These are phyloP conservation scores for Trypanosoma congolense DNA, from an alignment of 208 protist species.

Conservation along the genomic window DNA sequence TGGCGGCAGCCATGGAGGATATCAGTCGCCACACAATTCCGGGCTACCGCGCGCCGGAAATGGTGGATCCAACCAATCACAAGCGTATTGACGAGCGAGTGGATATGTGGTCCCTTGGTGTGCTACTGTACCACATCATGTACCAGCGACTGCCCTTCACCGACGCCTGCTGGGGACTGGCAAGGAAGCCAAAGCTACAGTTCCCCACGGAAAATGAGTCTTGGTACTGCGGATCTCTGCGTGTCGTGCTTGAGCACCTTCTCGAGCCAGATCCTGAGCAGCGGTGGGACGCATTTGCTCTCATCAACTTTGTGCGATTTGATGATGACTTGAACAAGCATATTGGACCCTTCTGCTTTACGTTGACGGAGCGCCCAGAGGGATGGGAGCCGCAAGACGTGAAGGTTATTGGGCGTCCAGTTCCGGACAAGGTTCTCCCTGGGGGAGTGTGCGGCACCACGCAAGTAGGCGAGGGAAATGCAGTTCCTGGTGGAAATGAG, in stretches of 20 bases:
- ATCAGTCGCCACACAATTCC: conserved; percentile 89
- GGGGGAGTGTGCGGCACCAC: conserved; percentile 6
- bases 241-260: conserved; percentile 68
- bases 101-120: conserved; percentile 95
- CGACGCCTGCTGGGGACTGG: conserved; percentile 62
- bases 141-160: conserved; percentile 91
- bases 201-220: conserved; percentile 33
- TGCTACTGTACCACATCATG: conserved; percentile 94
- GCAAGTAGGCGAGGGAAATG: background rate
- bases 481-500: background rate
- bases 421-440: conserved; percentile 50
- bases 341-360: conserved; percentile 83
- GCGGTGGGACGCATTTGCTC: conserved; percentile 81
- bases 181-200: conserved; percentile 43
- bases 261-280: conserved; percentile 70
- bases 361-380: conserved; percentile 78
- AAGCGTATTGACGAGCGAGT: conserved; percentile 89
- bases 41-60: conserved; percentile 92
- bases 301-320: conserved; percentile 85
- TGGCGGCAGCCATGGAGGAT: conserved; percentile 73
- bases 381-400: conserved; percentile 87
- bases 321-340: conserved; percentile 73
- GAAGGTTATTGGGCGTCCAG: conserved; percentile 61
- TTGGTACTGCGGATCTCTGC: conserved; percentile 61
- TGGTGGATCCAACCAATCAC: conserved; percentile 90